These are phyloP conservation scores for Ormosia emarginata DNA, from an alignment of 306 rosid genomes.

Conservation along the genomic window DNA sequence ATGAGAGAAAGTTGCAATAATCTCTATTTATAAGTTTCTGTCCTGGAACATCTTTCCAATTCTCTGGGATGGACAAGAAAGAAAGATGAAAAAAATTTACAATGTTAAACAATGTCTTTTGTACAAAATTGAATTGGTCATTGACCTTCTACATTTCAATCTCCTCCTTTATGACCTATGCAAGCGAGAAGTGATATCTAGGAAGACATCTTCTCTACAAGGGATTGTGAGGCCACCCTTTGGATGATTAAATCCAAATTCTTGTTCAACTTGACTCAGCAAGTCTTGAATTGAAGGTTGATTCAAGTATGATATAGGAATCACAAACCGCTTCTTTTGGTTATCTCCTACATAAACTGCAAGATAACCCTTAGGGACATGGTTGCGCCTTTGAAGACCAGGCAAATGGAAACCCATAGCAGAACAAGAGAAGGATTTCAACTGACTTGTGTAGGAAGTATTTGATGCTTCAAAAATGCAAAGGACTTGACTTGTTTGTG, in stretches of 20 bases:
- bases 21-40: not conserved
- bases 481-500: not conserved
- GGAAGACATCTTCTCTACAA: slow-evolving; percentile 33
- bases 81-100: not conserved
- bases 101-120: not conserved
- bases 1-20: not conserved
- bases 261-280: slow-evolving; percentile 29
- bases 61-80: not conserved
- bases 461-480: not conserved
- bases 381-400: not conserved
- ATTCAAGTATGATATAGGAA: slow-evolving; percentile 33
- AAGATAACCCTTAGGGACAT: slow-evolving; percentile 35
- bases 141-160: not conserved
- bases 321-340: slow-evolving; percentile 24
- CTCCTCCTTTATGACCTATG: not conserved
- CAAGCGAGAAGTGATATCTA: slow-evolving; percentile 21
- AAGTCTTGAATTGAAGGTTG: slow-evolving; percentile 29
- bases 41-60: not conserved
- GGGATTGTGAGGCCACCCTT: slow-evolving; percentile 43
- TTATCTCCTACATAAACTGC: slow-evolving; percentile 41
- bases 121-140: not conserved
- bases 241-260: slow-evolving; percentile 45
- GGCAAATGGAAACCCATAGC: slow-evolving; percentile 28
- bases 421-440: not conserved
- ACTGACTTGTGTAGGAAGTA: not conserved